Evolutionary conservation across 2,329 filamentous ascomycete genomes (phyloP).

Genomic region (Aspergillus fijiensis): DNA sequence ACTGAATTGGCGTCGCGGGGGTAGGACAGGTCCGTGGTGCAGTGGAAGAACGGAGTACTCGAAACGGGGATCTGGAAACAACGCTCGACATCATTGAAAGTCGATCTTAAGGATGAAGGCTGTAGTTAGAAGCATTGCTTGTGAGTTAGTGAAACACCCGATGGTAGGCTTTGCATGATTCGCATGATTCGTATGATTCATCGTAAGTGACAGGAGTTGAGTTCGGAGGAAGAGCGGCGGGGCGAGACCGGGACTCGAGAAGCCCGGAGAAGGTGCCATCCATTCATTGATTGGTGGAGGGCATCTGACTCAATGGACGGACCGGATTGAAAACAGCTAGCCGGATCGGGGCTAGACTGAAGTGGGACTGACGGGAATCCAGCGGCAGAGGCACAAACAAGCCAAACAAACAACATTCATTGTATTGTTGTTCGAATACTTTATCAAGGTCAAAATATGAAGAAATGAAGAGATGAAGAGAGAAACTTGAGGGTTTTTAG

Average conservation of each 20-base stretch:
- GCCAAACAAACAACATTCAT: neutral
- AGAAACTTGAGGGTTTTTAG: too few species aligned
- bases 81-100: constrained; percentile 22
- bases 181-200: too few species aligned
- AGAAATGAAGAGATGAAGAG: too few species aligned
- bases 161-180: neutral
- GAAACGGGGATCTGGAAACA: constrained; percentile 16
- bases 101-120: neutral
- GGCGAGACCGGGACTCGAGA: neutral
- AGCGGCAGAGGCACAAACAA: neutral
- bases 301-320: too few species aligned
- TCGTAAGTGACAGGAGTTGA: neutral
- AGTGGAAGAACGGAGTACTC: constrained; percentile 10
- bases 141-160: neutral
- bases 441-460: too few species aligned
- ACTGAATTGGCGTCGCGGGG: neutral
- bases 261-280: neutral
- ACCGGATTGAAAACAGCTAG: neutral
- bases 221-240: neutral
- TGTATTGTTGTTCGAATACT: too few species aligned
- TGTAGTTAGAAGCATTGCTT: neutral
- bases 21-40: constrained; percentile 1
- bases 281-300: neutral
- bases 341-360: neutral
- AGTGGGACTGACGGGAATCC: neutral